These are phyloP conservation scores for Chlamydomonas eustigma DNA, from an alignment of 139 green algal genomes.

Conservation along the genomic window DNA sequence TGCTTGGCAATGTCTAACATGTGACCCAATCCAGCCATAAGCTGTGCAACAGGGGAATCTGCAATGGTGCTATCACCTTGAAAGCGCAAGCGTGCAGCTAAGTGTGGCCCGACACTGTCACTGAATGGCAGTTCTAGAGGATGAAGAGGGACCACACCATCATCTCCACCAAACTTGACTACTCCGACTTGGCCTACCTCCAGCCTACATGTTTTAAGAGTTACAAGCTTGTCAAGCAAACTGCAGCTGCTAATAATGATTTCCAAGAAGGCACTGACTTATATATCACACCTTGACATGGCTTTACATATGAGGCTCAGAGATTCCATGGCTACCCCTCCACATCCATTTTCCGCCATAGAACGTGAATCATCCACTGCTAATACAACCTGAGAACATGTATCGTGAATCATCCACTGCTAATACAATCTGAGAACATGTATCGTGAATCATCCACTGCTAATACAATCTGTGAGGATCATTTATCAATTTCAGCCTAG, in stretches of 20 bases:
- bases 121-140: conserved; percentile 80
- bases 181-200: conserved; percentile 72
- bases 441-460: conserved; percentile 64
- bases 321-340: conserved; percentile 85
- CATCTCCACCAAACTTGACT: conserved; percentile 82
- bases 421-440: conserved; percentile 62
- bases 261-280: background rate
- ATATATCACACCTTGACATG: conserved; percentile 66
- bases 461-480: conserved; percentile 62
- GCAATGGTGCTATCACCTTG: conserved; percentile 89
- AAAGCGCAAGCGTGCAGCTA: conserved; percentile 71
- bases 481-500: no score
- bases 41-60: conserved; percentile 83
- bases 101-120: conserved; percentile 66
- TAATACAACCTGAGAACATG: conserved; percentile 63
- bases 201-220: no score
- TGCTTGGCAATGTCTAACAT: conserved; percentile 70
- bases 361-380: conserved; percentile 65
- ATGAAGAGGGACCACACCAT: conserved; percentile 73
- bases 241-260: background rate
- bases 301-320: conserved; percentile 79
- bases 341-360: conserved; percentile 90
- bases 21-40: conserved; percentile 69
- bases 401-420: conserved; percentile 64
- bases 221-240: no score